Conservation (phyloP, 2,329 filamentous ascomycete genomes). For the Clonostachys rosea region DNA sequence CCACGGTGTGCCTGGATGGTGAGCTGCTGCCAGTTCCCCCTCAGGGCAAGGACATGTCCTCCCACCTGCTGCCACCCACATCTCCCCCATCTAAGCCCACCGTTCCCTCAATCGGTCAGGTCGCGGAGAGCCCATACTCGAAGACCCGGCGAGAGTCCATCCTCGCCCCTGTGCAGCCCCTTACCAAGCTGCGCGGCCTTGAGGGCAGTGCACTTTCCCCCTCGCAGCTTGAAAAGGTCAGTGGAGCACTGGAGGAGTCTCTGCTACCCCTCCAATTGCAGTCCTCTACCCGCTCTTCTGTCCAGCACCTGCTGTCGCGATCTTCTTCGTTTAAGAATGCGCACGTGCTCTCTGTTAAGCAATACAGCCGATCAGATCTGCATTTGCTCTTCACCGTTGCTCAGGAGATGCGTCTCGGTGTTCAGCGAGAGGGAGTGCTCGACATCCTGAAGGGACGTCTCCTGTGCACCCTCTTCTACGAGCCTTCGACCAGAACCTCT, state of each 20-base stretch:
- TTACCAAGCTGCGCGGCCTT: constrained; percentile 20
- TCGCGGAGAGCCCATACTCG: constrained; percentile 24
- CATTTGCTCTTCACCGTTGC: constrained; percentile 95
- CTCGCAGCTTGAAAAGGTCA: constrained; percentile 5
- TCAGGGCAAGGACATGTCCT: constrained; percentile 72
- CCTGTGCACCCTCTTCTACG: constrained; percentile 92
- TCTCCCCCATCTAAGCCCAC: constrained; percentile 56
- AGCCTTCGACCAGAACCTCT: constrained; percentile 93
- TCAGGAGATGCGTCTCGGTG: constrained; percentile 94
- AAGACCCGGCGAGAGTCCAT: constrained; percentile 22
- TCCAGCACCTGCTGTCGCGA: constrained; percentile 69
- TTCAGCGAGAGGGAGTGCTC: constrained; percentile 86
- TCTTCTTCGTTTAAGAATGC: constrained; percentile 82
- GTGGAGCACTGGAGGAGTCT: constrained; percentile 35
- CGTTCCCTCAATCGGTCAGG: constrained; percentile 25
- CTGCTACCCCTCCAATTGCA: constrained; percentile 40
- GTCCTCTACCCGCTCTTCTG: constrained; percentile 49
- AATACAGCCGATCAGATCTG: constrained; percentile 82
- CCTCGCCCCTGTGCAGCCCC: constrained; percentile 15
- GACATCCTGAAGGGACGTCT: constrained; percentile 82
- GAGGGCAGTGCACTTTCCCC: constrained; percentile 12
- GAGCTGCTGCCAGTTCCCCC: constrained; percentile 47
- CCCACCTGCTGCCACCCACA: constrained; percentile 50
- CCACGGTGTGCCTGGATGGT: constrained; percentile 72
- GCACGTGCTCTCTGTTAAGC: constrained; percentile 86